phyloP scores from a whole-genome alignment of 192 early-diverging fungal species.

The Linnemannia schmuckeri region DNA sequence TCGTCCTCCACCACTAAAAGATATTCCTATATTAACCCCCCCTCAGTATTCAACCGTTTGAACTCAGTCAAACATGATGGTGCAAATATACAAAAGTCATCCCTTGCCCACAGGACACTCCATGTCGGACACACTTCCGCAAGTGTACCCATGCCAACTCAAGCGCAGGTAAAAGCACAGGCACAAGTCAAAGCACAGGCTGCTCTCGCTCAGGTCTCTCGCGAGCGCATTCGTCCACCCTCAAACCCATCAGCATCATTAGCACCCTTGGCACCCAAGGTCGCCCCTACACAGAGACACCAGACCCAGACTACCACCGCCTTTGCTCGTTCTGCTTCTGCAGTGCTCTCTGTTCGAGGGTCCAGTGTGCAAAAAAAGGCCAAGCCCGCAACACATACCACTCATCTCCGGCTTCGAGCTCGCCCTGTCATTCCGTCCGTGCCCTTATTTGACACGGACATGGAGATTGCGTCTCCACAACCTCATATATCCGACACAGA shows the following conservation, averaged over 20 bases:
- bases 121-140: background rate
- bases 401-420: background rate
- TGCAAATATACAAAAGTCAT: constrained; percentile 7
- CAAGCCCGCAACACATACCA: background rate
- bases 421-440: constrained; percentile 23
- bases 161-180: background rate
- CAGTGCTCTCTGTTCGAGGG: background rate
- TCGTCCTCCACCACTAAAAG: background rate
- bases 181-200: background rate
- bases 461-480: background rate
- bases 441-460: constrained; percentile 13
- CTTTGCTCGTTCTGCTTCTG: background rate
- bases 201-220: background rate
- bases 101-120: background rate
- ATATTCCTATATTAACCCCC: background rate
- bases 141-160: background rate
- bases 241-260: background rate
- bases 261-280: constrained; percentile 17
- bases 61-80: background rate
- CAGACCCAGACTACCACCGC: background rate
- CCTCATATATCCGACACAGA: constrained; percentile 11
- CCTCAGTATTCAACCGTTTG: background rate
- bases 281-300: background rate
- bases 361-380: background rate
- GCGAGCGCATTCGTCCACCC: background rate